Base-by-base conservation (phyloP, 139 green algal genomes). In the Tetraselmis chui region DNA sequence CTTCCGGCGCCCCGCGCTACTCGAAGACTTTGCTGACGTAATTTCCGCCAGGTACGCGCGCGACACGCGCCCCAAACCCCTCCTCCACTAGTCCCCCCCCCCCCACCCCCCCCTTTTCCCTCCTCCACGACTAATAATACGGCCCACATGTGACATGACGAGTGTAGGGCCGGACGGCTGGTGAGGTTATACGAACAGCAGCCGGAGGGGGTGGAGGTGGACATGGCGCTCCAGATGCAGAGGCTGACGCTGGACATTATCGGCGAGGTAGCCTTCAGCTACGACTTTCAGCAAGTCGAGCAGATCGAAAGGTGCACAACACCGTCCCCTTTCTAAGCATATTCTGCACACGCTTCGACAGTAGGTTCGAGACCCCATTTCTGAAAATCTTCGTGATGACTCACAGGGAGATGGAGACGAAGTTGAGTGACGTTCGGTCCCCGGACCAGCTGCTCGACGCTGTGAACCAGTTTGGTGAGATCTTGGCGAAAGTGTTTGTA, bases 401-500 rank as follows among this genome's bases (percentile, higher is more conserved):
- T n/a, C n/a, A n/a, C n/a, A n/a, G n/a, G n/a, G n/a, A n/a, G n/a
- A n/a, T n/a, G n/a, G n/a, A n/a, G n/a, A n/a, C n/a, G n/a, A n/a
- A n/a, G n/a, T n/a, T n/a, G n/a, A n/a, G n/a, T n/a, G n/a, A n/a
- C n/a, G n/a, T n/a, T n/a, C n/a, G n/a, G n/a, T n/a, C n/a, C 23
- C 78, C 85, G 28, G 90, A 93, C 58, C 59, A 75, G 76, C 81
- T 94, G 76, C 87, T 94, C 76, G 88, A 86, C 79, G 90, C 90
- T 0, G 87, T 93, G 22, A 94, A 94, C 81, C 82, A 82, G 0
- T 93, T 93, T 80, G 89, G 89, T 0, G 83, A 89, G 80, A 75
- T 88, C 28, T 89, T 95, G 76, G 91, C 85, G 2, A 23, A 91
- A 59, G 84, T 95, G 76, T 95, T 95, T 85, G 94, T 95, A 80